Base-by-base conservation (phyloP, 805 yeast species). In the Ogataea ganodermae region DNA sequence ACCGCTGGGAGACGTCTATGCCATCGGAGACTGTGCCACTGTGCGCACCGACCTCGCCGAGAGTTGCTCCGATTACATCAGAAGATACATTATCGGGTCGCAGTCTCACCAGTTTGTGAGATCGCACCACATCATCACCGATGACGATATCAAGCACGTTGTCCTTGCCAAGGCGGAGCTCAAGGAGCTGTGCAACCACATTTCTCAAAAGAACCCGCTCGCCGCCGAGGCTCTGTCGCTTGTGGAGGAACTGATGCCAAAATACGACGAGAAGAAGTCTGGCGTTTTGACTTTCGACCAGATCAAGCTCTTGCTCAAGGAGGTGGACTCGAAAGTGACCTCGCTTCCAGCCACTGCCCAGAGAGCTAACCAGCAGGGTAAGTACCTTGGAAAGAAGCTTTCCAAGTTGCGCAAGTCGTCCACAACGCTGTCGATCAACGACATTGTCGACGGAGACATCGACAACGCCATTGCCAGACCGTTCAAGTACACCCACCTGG, bases 331-430 rank as follows among this genome's bases (percentile, higher is more conserved):
- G 14, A 79, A 80, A 62, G 80, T 83, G 48, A 81, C 86, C 4
- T 79, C 86, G 2, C 65, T 83, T 55, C 89, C 89, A 4, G 86
- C 88, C 7, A 83, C 89, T 8, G 89, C 89, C 8, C 89, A 83
- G 69, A 73, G 88, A 48, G 88, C 89, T 2, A 73, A 77, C 53
- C 89, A 83, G 63, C 89, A 83, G 64, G 89, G 89, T 51, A 71
- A 73, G 48, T 83, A 83, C 56, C 62, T 83, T 30, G 89, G 84
- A 46, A 76, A 75, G 56, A 83, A 83, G 63, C 66, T 83, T 36
- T 73, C 79, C 39, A 75, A 73, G 49, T 61, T 82, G 23, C 81
- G 83, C 6, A 70, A 70, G 45, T 63, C 75, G 10, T 69, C 73
- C 14, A 69, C 69, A 13, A 71, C 75, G 2, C 57, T 78, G 43